Conservation (phyloP, 331 rosid species). For the Rosa hybrid region DNA sequence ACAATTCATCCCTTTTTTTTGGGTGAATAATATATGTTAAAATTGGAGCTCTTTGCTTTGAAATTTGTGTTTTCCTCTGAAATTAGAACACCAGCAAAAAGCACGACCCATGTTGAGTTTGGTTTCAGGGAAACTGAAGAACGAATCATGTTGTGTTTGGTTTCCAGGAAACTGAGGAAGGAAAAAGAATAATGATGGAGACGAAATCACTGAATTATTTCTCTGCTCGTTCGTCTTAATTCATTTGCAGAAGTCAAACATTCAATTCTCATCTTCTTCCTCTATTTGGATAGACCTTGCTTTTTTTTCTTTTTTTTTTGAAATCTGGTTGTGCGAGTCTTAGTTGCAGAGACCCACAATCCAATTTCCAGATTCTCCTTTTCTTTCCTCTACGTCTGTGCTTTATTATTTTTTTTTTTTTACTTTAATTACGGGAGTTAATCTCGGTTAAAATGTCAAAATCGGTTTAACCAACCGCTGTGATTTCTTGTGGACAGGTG, state of each 20-base stretch:
- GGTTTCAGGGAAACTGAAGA: constrained; percentile 23
- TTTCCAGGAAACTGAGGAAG: constrained; percentile 28
- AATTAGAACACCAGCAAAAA: not conserved
- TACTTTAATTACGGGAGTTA: constrained; percentile 1
- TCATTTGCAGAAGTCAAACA: not conserved
- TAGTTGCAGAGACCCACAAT: constrained; percentile 18
- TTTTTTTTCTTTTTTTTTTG: not conserved
- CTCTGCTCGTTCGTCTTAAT: not conserved
- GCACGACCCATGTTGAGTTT: constrained; percentile 4
- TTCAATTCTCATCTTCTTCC: constrained; percentile 11
- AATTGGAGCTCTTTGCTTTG: not conserved
- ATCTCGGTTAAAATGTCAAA: constrained; percentile 5
- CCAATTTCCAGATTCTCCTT: constrained; percentile 18
- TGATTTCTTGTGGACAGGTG: constrained; percentile 32
- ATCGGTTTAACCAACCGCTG: constrained; percentile 17
- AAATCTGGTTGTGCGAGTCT: not conserved
- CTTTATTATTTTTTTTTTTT: not conserved
- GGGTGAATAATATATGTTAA: not conserved
- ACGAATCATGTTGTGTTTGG: not conserved
- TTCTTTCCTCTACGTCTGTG: too few species aligned
- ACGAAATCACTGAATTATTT: constrained; percentile 12
- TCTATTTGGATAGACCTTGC: not conserved
- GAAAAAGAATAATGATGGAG: not conserved
- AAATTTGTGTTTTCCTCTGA: not conserved
- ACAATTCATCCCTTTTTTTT: not conserved